Base-by-base conservation (phyloP, 495 filamentous ascomycete genomes). In the Trichoderma reesei region DNA sequence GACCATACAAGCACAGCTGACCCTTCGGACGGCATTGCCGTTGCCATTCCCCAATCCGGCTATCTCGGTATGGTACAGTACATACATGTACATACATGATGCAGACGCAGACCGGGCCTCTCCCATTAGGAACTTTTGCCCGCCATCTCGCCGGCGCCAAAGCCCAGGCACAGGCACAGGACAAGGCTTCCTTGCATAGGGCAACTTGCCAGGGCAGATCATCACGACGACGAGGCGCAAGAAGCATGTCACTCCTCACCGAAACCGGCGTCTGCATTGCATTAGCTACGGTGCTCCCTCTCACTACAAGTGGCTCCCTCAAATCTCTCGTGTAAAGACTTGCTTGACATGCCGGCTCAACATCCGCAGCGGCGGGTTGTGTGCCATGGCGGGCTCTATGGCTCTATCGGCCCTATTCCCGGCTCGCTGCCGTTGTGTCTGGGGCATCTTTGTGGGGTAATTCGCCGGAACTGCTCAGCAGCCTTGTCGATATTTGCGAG, bases 361-460 rank as follows among this genome's bases (percentile, higher is more conserved):
- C 26, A 26, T 26, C 26, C 26, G 26, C 26, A 26, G 26, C 26
- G 26, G 26, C 26, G 26, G 26, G 26, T 26, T 26, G 26, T 26
- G 26, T 26, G 18, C 11, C 3, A n/a, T 34, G 51, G 26, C n/a
- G 13, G 26, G 31, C 16, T 20, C 51, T 26, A 56, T 26, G 51
- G 51, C 51, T 14, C 31, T 56, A 56, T 56, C 51, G 51, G 51
- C 51, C 51, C 51, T 56, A 34, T 56, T 33, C 20, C 26, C 51
- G 26, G 51, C 51, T 56, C 51, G 51, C 34, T 56, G 51, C 51
- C 51, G 51, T 26, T 26, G 26, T 14, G 51, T 56, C 51, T 34
- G 51, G 51, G 51, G 51, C 26, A 34, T 34, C 8, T 26, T 56
- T 56, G 51, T 56, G 51, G 51, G 51, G 51, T 56, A 56, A 56